Conservation (phyloP, 805 yeast genomes). For the Yamadazyma laniorum region DNA sequence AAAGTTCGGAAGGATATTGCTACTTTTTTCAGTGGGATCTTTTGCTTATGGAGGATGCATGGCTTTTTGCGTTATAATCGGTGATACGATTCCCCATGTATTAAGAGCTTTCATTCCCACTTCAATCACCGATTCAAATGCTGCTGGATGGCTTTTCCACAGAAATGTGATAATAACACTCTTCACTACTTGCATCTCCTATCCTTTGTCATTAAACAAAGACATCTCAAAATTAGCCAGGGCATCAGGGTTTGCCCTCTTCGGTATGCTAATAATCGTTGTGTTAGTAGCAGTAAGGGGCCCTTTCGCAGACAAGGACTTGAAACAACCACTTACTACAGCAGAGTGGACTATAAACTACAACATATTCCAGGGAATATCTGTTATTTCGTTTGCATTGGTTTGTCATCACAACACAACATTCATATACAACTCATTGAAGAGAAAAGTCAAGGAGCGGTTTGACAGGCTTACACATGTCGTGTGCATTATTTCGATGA, state of each 20-base stretch:
- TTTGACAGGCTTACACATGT: slow-evolving; percentile 79
- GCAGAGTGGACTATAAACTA: slow-evolving; percentile 53
- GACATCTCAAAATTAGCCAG: slow-evolving; percentile 84
- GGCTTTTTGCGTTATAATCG: slow-evolving; percentile 92
- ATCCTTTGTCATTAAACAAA: slow-evolving; percentile 75
- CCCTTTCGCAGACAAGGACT: slow-evolving; percentile 50
- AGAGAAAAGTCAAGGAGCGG: slow-evolving; percentile 69
- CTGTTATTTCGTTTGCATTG: slow-evolving; percentile 92
- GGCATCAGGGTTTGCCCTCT: slow-evolving; percentile 80
- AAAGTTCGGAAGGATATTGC: slow-evolving; percentile 58
- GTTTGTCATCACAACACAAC: slow-evolving; percentile 96
- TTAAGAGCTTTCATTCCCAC: slow-evolving; percentile 60
- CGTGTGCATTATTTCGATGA: slow-evolving; percentile 77
- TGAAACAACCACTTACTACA: slow-evolving; percentile 48
- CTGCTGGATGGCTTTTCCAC: slow-evolving; percentile 47
- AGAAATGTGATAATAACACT: slow-evolving; percentile 70
- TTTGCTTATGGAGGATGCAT: slow-evolving; percentile 94
- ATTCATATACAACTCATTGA: slow-evolving; percentile 81
- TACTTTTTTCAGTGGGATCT: slow-evolving; percentile 74
- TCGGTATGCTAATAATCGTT: slow-evolving; percentile 81
- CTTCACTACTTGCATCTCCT: slow-evolving; percentile 70
- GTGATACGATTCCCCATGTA: slow-evolving; percentile 93
- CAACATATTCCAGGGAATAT: slow-evolving; percentile 80
- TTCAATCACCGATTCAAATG: slow-evolving; percentile 30
- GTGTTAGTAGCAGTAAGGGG: slow-evolving; percentile 71